phyloP scores from a whole-genome alignment of 2,329 filamentous ascomycete species.

The Hypoxylon sp. region DNA sequence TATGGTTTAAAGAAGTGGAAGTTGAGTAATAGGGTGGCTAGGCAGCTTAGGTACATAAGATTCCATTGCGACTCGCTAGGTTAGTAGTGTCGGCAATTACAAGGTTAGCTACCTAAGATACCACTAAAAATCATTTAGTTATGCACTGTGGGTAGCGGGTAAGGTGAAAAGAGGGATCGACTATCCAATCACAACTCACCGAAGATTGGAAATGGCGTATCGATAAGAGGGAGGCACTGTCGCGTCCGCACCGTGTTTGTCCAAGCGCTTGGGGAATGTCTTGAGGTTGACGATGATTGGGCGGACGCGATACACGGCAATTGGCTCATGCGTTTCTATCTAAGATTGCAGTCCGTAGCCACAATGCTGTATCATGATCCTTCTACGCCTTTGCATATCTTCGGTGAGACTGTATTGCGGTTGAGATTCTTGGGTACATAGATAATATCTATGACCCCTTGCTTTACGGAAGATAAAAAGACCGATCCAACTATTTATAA shows the following conservation, averaged over 20 bases:
- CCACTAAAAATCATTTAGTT: too few relatives aligned
- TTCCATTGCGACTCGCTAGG: conserved; percentile 1
- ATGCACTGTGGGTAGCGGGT: conserved; percentile 18
- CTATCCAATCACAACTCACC: conserved; percentile 21
- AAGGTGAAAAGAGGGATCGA: conserved; percentile 18
- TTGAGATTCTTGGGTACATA: neutral
- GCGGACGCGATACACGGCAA: conserved; percentile 8
- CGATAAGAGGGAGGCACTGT: conserved; percentile 22
- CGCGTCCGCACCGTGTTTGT: conserved; percentile 25
- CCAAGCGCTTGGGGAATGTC: conserved; percentile 25
- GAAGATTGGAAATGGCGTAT: neutral
- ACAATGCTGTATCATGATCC: conserved; percentile 2
- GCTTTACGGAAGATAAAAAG: neutral
- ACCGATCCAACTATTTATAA: neutral
- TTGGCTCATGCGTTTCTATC: conserved; percentile 10
- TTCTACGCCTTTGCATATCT: neutral
- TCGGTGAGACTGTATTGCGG: neutral
- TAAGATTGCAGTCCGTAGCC: conserved; percentile 3
- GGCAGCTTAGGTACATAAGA: too few relatives aligned
- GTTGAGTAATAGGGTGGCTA: too few relatives aligned
- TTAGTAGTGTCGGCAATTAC: neutral
- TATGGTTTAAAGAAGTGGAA: too few relatives aligned
- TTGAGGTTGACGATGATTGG: conserved; percentile 13
- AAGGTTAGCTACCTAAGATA: too few relatives aligned
- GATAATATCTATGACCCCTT: neutral